Conservation (phyloP, 805 yeast genomes). For the Metschnikowia chrysomelidarum region DNA sequence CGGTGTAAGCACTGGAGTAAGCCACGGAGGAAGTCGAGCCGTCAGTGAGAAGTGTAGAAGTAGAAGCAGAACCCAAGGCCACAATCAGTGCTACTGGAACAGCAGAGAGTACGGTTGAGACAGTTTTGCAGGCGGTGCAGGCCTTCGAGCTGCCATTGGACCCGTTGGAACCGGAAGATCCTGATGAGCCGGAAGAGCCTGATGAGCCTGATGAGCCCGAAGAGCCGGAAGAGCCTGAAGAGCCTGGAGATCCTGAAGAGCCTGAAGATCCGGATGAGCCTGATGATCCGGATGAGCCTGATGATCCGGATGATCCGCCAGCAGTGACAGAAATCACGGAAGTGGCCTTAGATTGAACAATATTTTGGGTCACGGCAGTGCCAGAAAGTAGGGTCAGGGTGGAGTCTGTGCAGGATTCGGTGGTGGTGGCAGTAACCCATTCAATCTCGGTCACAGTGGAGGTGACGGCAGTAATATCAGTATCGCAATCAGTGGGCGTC, state of each 20-base stretch:
- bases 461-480: background rate
- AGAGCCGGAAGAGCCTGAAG: background rate
- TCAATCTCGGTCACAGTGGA: background rate
- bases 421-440: background rate
- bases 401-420: too few species aligned
- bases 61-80: slow-evolving; percentile 2
- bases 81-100: background rate
- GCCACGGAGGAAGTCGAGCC: slow-evolving; percentile 3
- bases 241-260: background rate
- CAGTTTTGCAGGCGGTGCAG: too few species aligned
- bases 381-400: too few species aligned
- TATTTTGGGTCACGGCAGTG: slow-evolving; percentile 1
- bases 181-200: background rate
- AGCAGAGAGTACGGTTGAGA: background rate
- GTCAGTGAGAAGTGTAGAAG: slow-evolving; percentile 1
- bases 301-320: background rate
- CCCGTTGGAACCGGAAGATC: too few species aligned
- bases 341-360: background rate
- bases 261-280: background rate
- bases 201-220: background rate
- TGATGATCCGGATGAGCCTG: too few species aligned
- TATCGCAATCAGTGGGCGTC: background rate
- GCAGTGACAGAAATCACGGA: background rate
- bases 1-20: too few species aligned
- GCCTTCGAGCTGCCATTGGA: too few species aligned